Evolutionary conservation across 2,329 filamentous ascomycete genomes (phyloP), one percentile per base, ranked within the genome.

Genomic region (Trichophyton mentagrophytes): DNA sequence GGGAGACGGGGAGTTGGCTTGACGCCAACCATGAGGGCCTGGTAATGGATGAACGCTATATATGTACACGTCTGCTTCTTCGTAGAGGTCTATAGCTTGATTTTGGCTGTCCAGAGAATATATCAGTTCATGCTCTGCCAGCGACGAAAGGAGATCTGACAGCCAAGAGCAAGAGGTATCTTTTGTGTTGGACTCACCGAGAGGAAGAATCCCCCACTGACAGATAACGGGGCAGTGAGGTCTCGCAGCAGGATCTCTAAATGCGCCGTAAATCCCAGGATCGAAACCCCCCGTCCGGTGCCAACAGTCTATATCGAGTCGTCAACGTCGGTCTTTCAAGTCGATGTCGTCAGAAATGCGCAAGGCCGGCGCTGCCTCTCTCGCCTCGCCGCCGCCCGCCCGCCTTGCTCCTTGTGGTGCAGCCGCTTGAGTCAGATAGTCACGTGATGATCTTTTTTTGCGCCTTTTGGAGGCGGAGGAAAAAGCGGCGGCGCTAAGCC

Each of bases 1-100:
- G 62, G 63, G 22, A 63, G 60, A 57, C 64, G 64, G 40, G 59
- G 44, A 20, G 63, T 61, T 20, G 64, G 64, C 17, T 61, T 63
- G 49, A 60, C 59, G 27, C 58, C 61, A 15, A 62, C 49, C 64
- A 65, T 65, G 22, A 40, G 38, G 42, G 22, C 17, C 46, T 13
- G 13, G 8, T 9, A 9, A 47, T 36, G n/a, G 9, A 20, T 44
- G 8, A 44, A 22, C 11, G 40, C 9, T 25, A 51, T 51, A 30
- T 51, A 30, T 9, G 6, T 22, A 11, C 25, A 9, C 5, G 20
- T 6, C 13, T 30, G 11, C 13, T 22, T 25, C 22, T 51, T 15
- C 5, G 11, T 25, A 22, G 46, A 9, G 11, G 2, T 15, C 25
- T 51, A 22, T 51, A 25, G 22, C 15, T 22, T 13, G 46, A 27